These are phyloP conservation scores for Exophiala sp. DNA, from an alignment of 2,329 filamentous ascomycete species.

Conservation along the genomic window DNA sequence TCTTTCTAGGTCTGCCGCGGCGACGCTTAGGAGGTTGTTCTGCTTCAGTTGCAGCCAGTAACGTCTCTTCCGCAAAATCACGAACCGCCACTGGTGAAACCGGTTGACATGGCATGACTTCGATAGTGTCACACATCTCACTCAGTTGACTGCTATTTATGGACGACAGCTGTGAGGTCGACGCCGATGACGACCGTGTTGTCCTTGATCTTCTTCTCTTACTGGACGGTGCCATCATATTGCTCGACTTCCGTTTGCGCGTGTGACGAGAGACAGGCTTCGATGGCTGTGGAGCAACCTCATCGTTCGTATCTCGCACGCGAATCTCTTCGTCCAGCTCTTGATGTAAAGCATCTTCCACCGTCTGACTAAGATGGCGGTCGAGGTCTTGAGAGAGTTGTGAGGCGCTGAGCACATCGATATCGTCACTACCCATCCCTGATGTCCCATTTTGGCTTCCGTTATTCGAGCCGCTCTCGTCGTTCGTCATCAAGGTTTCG, in stretches of 20 bases:
- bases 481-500: neutral
- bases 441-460: neutral
- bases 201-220: conserved; percentile 15
- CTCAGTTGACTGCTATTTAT: neutral
- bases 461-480: neutral
- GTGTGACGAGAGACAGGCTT: neutral
- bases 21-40: conserved; percentile 6
- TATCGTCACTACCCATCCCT: conserved; percentile 35
- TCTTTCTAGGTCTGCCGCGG: conserved; percentile 6
- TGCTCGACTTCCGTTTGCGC: conserved; percentile 20
- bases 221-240: neutral
- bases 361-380: conserved; percentile 14
- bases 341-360: neutral
- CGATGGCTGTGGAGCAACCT: neutral
- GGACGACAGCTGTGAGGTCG: neutral
- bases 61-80: neutral
- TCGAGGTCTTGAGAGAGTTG: conserved; percentile 43
- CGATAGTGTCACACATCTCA: conserved; percentile 17
- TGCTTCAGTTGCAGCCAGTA: neutral
- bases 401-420: conserved; percentile 42
- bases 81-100: neutral
- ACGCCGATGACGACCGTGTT: conserved; percentile 6
- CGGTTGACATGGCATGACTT: conserved; percentile 4
- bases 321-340: neutral
- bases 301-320: neutral